Evolutionary conservation across 1,284 basidiomycete genomes (phyloP), one percentile per base, ranked within the genome.

Genomic region (Grifola frondosa): DNA sequence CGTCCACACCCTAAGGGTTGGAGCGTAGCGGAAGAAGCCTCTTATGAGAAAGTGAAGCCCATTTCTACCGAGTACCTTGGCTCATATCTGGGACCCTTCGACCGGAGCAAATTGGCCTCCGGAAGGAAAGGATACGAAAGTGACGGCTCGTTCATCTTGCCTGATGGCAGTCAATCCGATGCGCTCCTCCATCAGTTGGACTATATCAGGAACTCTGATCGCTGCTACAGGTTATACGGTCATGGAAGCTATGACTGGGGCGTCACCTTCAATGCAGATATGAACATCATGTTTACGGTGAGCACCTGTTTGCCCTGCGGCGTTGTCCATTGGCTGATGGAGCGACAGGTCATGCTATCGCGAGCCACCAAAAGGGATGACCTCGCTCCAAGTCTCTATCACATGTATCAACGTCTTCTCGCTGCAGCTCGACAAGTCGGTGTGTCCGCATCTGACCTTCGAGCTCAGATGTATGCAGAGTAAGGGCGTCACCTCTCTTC

Each of bases 151-250:
- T 24, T 8, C 21, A 16, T 33, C 22, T 2, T 11, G 29, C 25
- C 37, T 13, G 37, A n/a, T 13, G 12, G 17, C 12, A 15, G 30
- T 6, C 19, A 15, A 10, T 33, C 39, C 1, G 22, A 41, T 23
- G 30, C 30, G 6, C 30, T 41, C 6, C 39, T 41, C 19, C 39
- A 41, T 24, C 39, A 41, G 22, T 23, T 41, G 5, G 39, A 41
- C 30, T 41, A 41, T 31, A 7, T 7, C 1, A 11, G 20, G 6
- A 41, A 41, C 30, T 41, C 39, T 5, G 39, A 33, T 19, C 29
- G 28, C 2, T 13, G n/a, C 6, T 41, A 41, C 22, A 20, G 39
- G 11, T 11, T 41, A 3, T 41, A 41, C 20, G 39, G 29, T 6
- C 29, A 19, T 17, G 39, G 30, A n/a, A n/a, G 17, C 6, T 33